Evolutionary conservation across 2,329 filamentous ascomycete genomes (phyloP), one percentile per base, ranked within the genome.

Genomic region (Beauveria medogensis): DNA sequence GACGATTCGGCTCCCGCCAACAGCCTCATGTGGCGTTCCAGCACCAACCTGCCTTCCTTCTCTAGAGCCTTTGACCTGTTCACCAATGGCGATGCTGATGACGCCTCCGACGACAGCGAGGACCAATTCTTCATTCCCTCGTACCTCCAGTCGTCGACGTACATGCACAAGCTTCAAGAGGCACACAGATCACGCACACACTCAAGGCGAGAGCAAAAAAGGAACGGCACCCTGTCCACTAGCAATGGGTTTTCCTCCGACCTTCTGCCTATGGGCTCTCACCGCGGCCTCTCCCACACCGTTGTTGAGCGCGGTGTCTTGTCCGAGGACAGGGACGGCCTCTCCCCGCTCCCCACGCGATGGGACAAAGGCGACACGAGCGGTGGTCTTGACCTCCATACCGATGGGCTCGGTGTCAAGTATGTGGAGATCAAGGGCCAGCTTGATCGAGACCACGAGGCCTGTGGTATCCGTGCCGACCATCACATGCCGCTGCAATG

Each of bases 401-500:
- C 81, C 4, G 86, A 91, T 66, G 91, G 91, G 1, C 78, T 87
- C 56, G 88, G 93, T 68, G 85, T 95, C 60, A 85, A 83, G 67
- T 83, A 82, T 67, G 74, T 74, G 1, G 78, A 79, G 0, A 68
- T 74, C 1, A 81, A 80, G 67, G 75, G 72, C 26, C 69, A 77
- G 22, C 72, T 73, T 61, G 81, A 84, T 55, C 77, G 80, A 55
- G 84, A 87, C 8, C 79, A 89, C 69, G 94, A 97, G 71, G 90
- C 91, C 20, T 91, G 86, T 41, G 85, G 90, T 14, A 86, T 96
- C 62, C 86, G 94, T 60, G 85, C 92, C 30, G 89, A 99, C 72
- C 81, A 92, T 71, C 84, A 87, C 54, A 97, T 97, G 85, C 92
- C 94, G 4, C 81, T 86, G 41, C 89, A 96, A 69, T 94, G 90